Evolutionary conservation across 352 stramenopile genomes (phyloP).

Genomic region (Phytopythium helicoides): DNA sequence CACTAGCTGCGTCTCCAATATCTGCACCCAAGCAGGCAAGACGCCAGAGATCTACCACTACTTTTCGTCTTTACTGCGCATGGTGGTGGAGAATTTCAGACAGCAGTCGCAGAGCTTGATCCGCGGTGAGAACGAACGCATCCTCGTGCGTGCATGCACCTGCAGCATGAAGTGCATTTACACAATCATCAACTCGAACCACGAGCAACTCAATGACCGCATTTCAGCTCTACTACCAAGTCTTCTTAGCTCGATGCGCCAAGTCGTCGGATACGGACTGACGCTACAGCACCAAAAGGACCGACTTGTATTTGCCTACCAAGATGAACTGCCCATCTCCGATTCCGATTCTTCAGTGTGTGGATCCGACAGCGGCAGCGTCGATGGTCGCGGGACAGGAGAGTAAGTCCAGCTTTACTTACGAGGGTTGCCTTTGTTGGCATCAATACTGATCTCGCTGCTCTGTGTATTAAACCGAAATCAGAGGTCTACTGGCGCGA

Average conservation of each 20-base stretch:
- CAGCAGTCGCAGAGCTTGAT: slow-evolving; percentile 70
- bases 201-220: slow-evolving; percentile 52
- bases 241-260: slow-evolving; percentile 74
- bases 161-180: slow-evolving; percentile 89
- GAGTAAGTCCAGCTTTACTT: slow-evolving; percentile 37
- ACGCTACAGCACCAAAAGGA: slow-evolving; percentile 49
- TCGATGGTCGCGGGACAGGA: slow-evolving; percentile 22
- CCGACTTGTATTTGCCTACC: slow-evolving; percentile 49
- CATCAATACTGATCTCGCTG: background rate
- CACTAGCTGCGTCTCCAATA: slow-evolving; percentile 80
- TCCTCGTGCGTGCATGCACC: slow-evolving; percentile 80
- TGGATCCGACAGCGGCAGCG: slow-evolving; percentile 45
- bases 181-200: slow-evolving; percentile 74
- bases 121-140: slow-evolving; percentile 64
- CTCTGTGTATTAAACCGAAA: background rate
- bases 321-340: slow-evolving; percentile 52
- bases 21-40: slow-evolving; percentile 67
- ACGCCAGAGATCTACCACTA: slow-evolving; percentile 66
- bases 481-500: slow-evolving; percentile 56
- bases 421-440: background rate
- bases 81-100: slow-evolving; percentile 85
- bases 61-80: slow-evolving; percentile 72
- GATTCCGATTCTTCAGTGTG: slow-evolving; percentile 79
- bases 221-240: slow-evolving; percentile 58
- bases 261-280: slow-evolving; percentile 71